These are phyloP conservation scores for Vinca minor DNA, from an alignment of 257 asterid genomes.

Conservation along the genomic window DNA sequence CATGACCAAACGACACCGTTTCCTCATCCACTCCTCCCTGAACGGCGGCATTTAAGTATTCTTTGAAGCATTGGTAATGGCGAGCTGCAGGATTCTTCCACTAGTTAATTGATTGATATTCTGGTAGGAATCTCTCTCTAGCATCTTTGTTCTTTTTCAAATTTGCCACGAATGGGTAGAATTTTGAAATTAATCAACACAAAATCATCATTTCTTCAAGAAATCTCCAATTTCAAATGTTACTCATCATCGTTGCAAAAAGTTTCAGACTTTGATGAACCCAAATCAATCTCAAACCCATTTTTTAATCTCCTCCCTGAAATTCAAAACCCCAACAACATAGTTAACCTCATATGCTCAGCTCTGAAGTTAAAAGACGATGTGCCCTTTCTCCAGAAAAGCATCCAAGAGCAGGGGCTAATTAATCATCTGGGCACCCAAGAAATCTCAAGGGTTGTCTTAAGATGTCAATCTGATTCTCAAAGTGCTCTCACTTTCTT, in stretches of 20 bases:
- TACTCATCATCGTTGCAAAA: slow-evolving; percentile 32
- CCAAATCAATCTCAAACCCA: slow-evolving; percentile 35
- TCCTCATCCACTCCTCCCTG: too few relatives aligned
- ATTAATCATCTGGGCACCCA: too few relatives aligned
- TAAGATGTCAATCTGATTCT: too few relatives aligned
- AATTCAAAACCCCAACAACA: slow-evolving; percentile 66
- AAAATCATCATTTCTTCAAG: neutral
- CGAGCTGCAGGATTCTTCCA: neutral
- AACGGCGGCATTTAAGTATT: too few relatives aligned
- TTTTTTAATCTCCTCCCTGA: slow-evolving; percentile 62
- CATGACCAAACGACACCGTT: too few relatives aligned
- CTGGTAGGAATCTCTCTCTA: neutral
- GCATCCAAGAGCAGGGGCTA: too few relatives aligned
- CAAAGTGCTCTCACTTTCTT: slow-evolving; percentile 71
- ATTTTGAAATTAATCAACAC: neutral
- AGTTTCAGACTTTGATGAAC: slow-evolving; percentile 5
- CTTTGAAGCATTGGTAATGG: too few relatives aligned
- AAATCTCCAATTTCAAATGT: neutral
- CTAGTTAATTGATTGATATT: neutral
- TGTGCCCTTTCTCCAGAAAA: too few relatives aligned
- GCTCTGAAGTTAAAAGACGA: too few relatives aligned
- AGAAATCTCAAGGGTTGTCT: too few relatives aligned
- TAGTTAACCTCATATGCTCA: too few relatives aligned
- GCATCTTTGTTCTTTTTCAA: neutral
- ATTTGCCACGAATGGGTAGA: slow-evolving; percentile 2